Conservation (phyloP, 495 filamentous ascomycete species). For the Cercophora scortea region DNA sequence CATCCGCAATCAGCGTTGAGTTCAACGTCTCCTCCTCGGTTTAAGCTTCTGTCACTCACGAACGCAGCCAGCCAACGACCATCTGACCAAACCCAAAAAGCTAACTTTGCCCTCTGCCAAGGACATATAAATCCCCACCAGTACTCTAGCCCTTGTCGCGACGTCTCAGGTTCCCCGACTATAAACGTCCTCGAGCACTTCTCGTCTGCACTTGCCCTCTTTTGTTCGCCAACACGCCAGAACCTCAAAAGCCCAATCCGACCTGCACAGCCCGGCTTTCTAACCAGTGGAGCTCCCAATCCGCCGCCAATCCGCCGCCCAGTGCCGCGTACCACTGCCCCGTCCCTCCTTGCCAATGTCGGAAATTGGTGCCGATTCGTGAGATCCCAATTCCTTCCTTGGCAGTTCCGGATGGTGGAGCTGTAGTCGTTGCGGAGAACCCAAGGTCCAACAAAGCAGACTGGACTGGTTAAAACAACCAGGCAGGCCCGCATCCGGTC, state of each 20-base stretch:
- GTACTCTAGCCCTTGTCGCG: slow-evolving; percentile 2
- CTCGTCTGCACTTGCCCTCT: slow-evolving; percentile 1
- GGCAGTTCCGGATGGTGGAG: slow-evolving; percentile 5
- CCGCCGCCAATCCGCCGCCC: neutral
- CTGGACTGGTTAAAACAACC: neutral
- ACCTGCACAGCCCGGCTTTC: slow-evolving; percentile 4
- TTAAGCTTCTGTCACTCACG: slow-evolving; percentile 18
- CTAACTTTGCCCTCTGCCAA: slow-evolving; percentile 13
- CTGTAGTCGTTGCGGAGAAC: slow-evolving; percentile 3
- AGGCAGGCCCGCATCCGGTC: too few relatives aligned
- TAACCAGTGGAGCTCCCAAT: neutral
- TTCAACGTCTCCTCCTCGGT: slow-evolving; percentile 3
- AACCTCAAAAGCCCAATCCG: slow-evolving; percentile 1
- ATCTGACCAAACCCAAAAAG: neutral
- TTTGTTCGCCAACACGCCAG: neutral
- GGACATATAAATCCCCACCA: slow-evolving; percentile 2
- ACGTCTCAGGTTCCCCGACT: slow-evolving; percentile 14
- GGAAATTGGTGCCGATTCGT: slow-evolving; percentile 11
- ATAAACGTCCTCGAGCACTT: neutral
- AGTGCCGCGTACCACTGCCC: slow-evolving; percentile 6
- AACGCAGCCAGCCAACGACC: too few relatives aligned
- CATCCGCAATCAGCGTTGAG: neutral
- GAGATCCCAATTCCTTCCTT: slow-evolving; percentile 2
- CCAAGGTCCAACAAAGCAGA: slow-evolving; percentile 1
- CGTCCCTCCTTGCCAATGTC: neutral